Percentiles rank a stretch among this genome's conserved stretches.
These are phyloP conservation scores for Coix lacrymajobi DNA, from an alignment of 176 grass and related monocot genomes.

Conservation along the genomic window DNA sequence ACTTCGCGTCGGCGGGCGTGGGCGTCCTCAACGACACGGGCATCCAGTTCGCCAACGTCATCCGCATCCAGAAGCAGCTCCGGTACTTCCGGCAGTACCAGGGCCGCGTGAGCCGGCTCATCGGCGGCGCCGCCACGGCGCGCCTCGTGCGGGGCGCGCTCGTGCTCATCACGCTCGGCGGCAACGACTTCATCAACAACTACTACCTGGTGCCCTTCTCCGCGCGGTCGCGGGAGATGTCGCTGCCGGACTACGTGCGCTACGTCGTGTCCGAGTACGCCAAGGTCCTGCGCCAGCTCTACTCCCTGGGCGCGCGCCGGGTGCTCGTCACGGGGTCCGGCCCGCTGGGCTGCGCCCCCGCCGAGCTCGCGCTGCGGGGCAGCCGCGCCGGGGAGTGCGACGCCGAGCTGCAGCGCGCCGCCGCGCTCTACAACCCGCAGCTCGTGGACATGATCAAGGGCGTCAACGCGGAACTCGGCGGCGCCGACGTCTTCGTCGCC, in stretches of 20 bases:
- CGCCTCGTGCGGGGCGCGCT: constrained; percentile 40
- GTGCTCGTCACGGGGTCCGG: constrained; percentile 53
- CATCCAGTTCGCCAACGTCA: constrained; percentile 58
- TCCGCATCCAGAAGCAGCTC: constrained; percentile 61
- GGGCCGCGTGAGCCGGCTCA: constrained; percentile 26
- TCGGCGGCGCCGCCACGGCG: constrained; percentile 8
- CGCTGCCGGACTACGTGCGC: constrained; percentile 56
- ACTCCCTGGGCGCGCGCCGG: constrained; percentile 37
- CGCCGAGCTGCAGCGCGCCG: constrained; percentile 47
- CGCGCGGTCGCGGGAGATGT: constrained; percentile 37
- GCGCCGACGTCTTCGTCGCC: constrained; percentile 48
- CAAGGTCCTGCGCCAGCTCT: constrained; percentile 39
- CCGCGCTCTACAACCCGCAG: constrained; percentile 61
- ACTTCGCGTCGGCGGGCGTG: constrained; percentile 59
- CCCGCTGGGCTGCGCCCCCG: constrained; percentile 51
- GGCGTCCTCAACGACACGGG: constrained; percentile 64
- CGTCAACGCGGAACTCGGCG: constrained; percentile 37
- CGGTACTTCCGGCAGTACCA: constrained; percentile 74
- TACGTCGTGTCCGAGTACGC: constrained; percentile 54
- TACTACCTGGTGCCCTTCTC: constrained; percentile 77
- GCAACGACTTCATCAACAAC: constrained; percentile 82
- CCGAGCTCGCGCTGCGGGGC: constrained; percentile 43
- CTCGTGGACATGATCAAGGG: constrained; percentile 35
- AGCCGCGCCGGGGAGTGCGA: constrained; percentile 53
- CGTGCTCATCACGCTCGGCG: constrained; percentile 56